Base-by-base conservation (phyloP, 176 grass and related monocot genomes). In the Puccinellia tenuiflora region DNA sequence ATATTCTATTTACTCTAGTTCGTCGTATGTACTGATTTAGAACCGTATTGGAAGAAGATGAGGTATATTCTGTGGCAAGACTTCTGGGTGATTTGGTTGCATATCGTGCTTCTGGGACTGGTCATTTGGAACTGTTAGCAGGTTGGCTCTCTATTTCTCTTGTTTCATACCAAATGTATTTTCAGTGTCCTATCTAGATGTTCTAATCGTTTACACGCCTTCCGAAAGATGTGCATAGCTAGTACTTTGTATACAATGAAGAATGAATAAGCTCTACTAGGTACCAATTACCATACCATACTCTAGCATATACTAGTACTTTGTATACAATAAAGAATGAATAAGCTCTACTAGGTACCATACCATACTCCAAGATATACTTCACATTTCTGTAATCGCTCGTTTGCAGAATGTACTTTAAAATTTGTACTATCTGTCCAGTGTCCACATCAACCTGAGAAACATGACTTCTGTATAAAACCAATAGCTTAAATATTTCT, bases 41-140 rank as follows among this genome's bases (percentile, higher is more conserved):
- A 85, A 95, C 91, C 3, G 91, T 93, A 38, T 83, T 98, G 79
- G 93, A 98, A 83, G 96, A 98, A 88, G 96, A 98, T 31, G 96
- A 95, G 69, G 93, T 98, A 61, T 90, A 93, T 81, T 98, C 96
- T 78, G 96, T 98, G 63, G 91, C 96, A 90, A 95, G 93, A 77
- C 91, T 93, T 73, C 87, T 98, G 73, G 96, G 96, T 46, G 93
- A 98, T 88, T 88, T 98, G 83, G 92, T 98, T 79, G 96, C 96
- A 61, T 98, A 98, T 93, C 96, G 96, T 57, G 96, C 96, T 88
- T 98, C 96, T 73, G 96, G 93, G 85, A 98, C 96, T 39, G 93
- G 93, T 17, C 96, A 98, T 94, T 93, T 98, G 78, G 93, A 98
- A 88, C 78, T 98, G 9, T 77, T 98, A 77, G 91, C 93, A 93